phyloP scores from a whole-genome alignment of 805 yeast species.

The Saturnispora kantuleensis region DNA sequence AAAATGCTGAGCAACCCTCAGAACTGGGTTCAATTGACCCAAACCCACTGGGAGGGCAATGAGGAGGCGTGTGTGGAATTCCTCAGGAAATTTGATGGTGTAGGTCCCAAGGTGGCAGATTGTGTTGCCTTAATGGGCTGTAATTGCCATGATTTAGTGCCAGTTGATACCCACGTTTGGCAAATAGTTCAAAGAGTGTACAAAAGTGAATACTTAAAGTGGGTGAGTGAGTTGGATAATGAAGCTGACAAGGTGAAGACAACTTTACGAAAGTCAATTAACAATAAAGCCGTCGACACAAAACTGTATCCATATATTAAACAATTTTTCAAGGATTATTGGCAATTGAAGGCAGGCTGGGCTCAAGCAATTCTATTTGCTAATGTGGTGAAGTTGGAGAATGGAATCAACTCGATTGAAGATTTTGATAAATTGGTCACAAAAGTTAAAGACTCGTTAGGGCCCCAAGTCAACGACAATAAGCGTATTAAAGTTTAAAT shows the following conservation, averaged over 20 bases:
- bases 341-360: constrained; percentile 98
- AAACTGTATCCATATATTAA: constrained; percentile 29
- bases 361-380: constrained; percentile 93
- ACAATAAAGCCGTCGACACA: constrained; percentile 28
- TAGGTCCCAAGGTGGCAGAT: constrained; percentile 97
- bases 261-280: constrained; percentile 6
- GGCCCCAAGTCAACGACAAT: neutral
- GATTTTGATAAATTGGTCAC: constrained; percentile 6
- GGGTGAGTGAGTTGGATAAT: constrained; percentile 77
- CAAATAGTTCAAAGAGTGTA: constrained; percentile 83
- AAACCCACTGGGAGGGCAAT: constrained; percentile 27
- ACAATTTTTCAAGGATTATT: constrained; percentile 41
- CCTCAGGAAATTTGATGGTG: constrained; percentile 66
- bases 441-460: constrained; percentile 2
- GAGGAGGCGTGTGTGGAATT: constrained; percentile 42
- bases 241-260: constrained; percentile 2
- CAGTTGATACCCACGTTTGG: constrained; percentile 92
- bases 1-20: constrained; percentile 34
- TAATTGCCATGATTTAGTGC: constrained; percentile 79
- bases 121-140: constrained; percentile 90
- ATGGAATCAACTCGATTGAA: constrained; percentile 41
- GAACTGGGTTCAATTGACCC: constrained; percentile 29
- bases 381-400: constrained; percentile 60
- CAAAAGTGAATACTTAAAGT: constrained; percentile 34
- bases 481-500: neutral